Evolutionary conservation across 495 filamentous ascomycete species (phyloP).

Genomic region (Tuber aestivum): DNA sequence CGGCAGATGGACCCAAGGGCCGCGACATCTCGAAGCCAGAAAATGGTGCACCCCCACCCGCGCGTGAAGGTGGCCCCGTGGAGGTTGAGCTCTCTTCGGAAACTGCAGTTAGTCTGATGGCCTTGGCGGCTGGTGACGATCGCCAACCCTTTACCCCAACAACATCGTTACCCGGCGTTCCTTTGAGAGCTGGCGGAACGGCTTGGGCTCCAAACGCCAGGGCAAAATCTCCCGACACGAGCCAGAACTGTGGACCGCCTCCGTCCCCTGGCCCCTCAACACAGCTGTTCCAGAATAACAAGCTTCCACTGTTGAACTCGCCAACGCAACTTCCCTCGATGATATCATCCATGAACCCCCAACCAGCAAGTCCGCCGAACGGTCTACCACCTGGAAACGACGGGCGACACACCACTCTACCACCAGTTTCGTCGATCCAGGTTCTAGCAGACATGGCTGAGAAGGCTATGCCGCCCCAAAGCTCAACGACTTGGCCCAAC

Average conservation of each 20-base stretch:
- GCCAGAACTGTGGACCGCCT: slow-evolving; percentile 21
- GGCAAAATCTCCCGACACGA: slow-evolving; percentile 24
- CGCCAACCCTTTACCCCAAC: slow-evolving; percentile 27
- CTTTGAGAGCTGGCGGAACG: slow-evolving; percentile 9
- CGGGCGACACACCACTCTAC: slow-evolving; percentile 37
- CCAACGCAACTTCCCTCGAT: slow-evolving; percentile 33
- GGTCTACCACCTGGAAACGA: slow-evolving; percentile 29
- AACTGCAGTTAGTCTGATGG: slow-evolving; percentile 36
- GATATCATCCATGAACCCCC: slow-evolving; percentile 29
- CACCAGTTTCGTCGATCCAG: slow-evolving; percentile 40
- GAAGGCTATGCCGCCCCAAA: slow-evolving; percentile 36
- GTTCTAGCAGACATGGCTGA: slow-evolving; percentile 41
- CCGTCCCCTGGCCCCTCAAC: slow-evolving; percentile 33
- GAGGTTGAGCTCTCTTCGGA: slow-evolving; percentile 32
- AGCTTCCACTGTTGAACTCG: slow-evolving; percentile 30
- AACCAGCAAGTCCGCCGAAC: slow-evolving; percentile 26
- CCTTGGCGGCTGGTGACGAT: slow-evolving; percentile 37
- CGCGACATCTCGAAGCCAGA: background rate
- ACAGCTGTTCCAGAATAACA: slow-evolving; percentile 27
- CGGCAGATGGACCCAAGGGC: background rate
- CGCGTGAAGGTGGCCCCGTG: slow-evolving; percentile 18
- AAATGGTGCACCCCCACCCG: background rate
- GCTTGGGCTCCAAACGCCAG: slow-evolving; percentile 31
- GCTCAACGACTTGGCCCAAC: slow-evolving; percentile 26
- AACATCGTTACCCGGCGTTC: slow-evolving; percentile 16